Evolutionary conservation across 1,284 basidiomycete species (phyloP).

Genomic region (Lentinus polychrous): DNA sequence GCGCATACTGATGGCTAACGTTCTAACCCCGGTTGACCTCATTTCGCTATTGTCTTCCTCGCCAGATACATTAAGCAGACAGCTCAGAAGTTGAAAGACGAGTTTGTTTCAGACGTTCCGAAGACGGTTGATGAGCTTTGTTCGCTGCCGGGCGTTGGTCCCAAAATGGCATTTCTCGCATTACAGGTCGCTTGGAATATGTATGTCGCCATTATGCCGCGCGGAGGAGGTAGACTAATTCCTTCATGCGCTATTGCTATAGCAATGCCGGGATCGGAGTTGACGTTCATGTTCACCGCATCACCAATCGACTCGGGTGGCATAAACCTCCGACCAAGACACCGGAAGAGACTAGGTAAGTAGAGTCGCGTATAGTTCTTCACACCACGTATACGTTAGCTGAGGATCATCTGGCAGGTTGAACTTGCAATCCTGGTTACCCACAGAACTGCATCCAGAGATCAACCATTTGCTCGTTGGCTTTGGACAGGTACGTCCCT

Average conservation of each 20-base stretch:
- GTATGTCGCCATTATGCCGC: conserved; percentile 33
- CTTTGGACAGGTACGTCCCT: conserved; percentile 73
- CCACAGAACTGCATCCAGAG: conserved; percentile 67
- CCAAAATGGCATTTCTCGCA: conserved; percentile 87
- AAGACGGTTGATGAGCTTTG: conserved; percentile 83
- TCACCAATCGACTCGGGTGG: conserved; percentile 91
- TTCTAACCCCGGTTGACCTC: background rate
- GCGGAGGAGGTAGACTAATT: background rate
- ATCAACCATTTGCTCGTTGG: conserved; percentile 90
- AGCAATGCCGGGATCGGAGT: conserved; percentile 95
- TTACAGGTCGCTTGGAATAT: conserved; percentile 84
- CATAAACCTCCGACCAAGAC: conserved; percentile 78
- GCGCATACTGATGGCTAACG: background rate
- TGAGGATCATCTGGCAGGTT: conserved; percentile 36
- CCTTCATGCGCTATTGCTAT: background rate
- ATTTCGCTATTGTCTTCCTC: background rate
- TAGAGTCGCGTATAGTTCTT: background rate
- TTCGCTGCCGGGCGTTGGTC: conserved; percentile 81
- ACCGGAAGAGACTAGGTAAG: conserved; percentile 81
- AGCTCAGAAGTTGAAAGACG: conserved; percentile 58
- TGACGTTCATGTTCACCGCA: conserved; percentile 93
- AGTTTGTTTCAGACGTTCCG: conserved; percentile 77
- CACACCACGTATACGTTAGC: background rate
- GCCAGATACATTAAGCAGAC: conserved; percentile 71
- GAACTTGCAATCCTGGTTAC: conserved; percentile 90